Evolutionary conservation across 108 stramenopile genomes (phyloP).

Genomic region (Cyclotella cryptica): DNA sequence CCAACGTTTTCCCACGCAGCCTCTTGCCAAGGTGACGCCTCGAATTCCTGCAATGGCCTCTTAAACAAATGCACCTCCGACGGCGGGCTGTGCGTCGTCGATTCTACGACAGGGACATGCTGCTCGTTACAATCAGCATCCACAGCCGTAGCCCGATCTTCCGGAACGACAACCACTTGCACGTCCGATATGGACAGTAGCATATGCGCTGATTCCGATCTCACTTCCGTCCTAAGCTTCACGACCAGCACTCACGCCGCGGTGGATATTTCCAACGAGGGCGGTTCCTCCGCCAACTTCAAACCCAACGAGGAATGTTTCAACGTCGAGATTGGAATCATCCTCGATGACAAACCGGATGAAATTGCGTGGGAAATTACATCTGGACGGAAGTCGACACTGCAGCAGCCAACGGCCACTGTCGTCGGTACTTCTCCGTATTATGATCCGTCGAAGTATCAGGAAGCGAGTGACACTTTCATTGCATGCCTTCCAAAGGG

Average conservation of each 20-base stretch:
- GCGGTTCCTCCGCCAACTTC: neutral
- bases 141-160: neutral
- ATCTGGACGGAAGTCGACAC: constrained; percentile 28
- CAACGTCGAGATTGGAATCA: constrained; percentile 45
- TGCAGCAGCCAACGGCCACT: constrained; percentile 26
- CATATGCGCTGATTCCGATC: neutral
- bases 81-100: constrained; percentile 19
- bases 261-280: neutral
- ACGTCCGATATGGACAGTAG: neutral
- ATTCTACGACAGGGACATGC: constrained; percentile 6
- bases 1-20: neutral
- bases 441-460: constrained; percentile 39
- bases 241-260: neutral
- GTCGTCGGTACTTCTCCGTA: constrained; percentile 30
- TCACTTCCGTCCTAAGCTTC: no score
- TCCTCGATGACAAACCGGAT: constrained; percentile 39
- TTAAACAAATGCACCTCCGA: constrained; percentile 16
- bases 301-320: constrained; percentile 21
- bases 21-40: constrained; percentile 15
- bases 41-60: constrained; percentile 29
- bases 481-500: constrained; percentile 39
- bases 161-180: neutral
- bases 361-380: constrained; percentile 49
- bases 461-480: constrained; percentile 37
- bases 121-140: neutral